Evolutionary conservation across 495 filamentous ascomycete genomes (phyloP).

Genomic region (Aspergillus heteromorphus): DNA sequence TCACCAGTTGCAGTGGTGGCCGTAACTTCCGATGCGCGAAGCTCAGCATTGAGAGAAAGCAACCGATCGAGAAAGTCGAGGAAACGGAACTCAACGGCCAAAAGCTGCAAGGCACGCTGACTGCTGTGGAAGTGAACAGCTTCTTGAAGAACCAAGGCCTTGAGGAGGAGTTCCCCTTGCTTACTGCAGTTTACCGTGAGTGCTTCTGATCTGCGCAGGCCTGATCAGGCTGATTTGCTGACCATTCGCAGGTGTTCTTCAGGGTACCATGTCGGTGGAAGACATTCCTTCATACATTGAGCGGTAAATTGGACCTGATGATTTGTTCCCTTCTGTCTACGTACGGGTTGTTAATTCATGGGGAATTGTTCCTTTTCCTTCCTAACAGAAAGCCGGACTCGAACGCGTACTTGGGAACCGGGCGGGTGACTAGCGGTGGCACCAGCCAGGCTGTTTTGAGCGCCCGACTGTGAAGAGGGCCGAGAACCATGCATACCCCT

Average conservation of each 20-base stretch:
- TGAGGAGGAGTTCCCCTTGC: conserved; percentile 83
- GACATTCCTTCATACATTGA: conserved; percentile 42
- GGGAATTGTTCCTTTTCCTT: conserved; percentile 16
- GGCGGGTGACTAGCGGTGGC: conserved; percentile 10
- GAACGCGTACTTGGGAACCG: conserved; percentile 4
- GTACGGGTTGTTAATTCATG: conserved; percentile 30
- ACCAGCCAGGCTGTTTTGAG: conserved; percentile 7
- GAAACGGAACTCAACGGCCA: conserved; percentile 88
- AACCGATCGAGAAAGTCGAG: conserved; percentile 83
- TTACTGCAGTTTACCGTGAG: conserved; percentile 73
- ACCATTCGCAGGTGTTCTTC: conserved; percentile 31
- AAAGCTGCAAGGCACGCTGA: conserved; percentile 91
- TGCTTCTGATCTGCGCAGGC: neutral
- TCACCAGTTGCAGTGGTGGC: conserved; percentile 86
- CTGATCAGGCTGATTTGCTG: conserved; percentile 8
- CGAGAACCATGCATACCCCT: conserved; percentile 2
- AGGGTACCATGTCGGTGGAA: conserved; percentile 37
- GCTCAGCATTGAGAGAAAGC: conserved; percentile 72
- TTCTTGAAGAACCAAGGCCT: conserved; percentile 74
- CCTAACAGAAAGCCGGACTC: conserved; percentile 17
- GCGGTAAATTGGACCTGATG: conserved; percentile 31
- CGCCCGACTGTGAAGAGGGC: conserved; percentile 14
- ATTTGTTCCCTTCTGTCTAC: conserved; percentile 15
- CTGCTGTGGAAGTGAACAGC: conserved; percentile 80
- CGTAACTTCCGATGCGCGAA: conserved; percentile 93